Conservation (phyloP, 371 early-diverging fungal species). For the Coemansia sp. region DNA sequence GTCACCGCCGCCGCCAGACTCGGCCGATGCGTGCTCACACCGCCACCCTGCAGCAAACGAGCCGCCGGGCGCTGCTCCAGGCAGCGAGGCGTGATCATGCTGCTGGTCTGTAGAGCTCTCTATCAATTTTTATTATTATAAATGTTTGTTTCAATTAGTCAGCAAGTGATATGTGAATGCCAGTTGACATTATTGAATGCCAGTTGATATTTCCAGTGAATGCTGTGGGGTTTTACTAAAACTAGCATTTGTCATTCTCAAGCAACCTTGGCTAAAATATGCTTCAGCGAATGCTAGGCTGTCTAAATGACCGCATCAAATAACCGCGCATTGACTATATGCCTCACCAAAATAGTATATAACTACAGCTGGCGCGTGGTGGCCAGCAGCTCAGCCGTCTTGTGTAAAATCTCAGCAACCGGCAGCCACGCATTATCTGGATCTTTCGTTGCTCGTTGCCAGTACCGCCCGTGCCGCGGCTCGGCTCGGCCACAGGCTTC, state of each 20-base stretch:
- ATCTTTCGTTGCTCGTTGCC: slow-evolving; percentile 81
- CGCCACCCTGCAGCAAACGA: slow-evolving; percentile 1
- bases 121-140: neutral
- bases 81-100: slow-evolving; percentile 1
- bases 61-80: slow-evolving; percentile 8
- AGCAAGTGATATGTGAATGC: too few species aligned
- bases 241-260: too few species aligned
- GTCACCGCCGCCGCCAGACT: slow-evolving; percentile 26
- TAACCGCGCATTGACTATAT: too few species aligned
- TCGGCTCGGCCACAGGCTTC: slow-evolving; percentile 72
- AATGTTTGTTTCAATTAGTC: neutral
- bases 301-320: too few species aligned
- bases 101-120: neutral
- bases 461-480: slow-evolving; percentile 87
- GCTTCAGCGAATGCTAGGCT: neutral
- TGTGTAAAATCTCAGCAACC: slow-evolving; percentile 17
- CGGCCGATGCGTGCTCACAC: slow-evolving; percentile 1
- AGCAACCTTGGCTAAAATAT: neutral
- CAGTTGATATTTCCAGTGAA: too few species aligned
- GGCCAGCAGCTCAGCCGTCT: slow-evolving; percentile 22
- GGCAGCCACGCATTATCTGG: slow-evolving; percentile 40
- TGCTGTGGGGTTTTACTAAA: too few species aligned
- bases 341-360: too few species aligned
- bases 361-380: slow-evolving; percentile 12
- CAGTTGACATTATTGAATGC: too few species aligned